phyloP scores from a whole-genome alignment of 1,139 yeast genomes.

The Suhomyces taliae region DNA sequence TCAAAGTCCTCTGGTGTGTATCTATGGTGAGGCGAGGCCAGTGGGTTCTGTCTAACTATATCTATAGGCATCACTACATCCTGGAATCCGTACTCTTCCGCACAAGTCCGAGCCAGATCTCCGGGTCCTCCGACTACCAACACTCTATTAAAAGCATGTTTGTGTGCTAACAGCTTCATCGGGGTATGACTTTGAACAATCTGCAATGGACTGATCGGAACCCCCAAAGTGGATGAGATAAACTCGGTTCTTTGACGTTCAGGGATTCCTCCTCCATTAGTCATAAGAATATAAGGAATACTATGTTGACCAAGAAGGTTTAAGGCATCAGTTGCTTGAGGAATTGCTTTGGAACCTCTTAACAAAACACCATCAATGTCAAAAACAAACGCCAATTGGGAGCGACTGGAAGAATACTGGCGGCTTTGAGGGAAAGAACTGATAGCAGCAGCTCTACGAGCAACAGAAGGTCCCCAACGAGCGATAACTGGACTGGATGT shows the following conservation, averaged over 20 bases:
- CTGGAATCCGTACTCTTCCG: constrained; percentile 74
- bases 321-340: constrained; percentile 67
- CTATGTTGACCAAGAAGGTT: constrained; percentile 50
- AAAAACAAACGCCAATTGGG: constrained; percentile 37
- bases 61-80: constrained; percentile 80
- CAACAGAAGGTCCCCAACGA: background rate
- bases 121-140: constrained; percentile 83
- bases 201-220: constrained; percentile 59
- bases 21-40: constrained; percentile 74
- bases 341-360: constrained; percentile 70
- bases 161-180: constrained; percentile 57
- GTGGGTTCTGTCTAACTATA: constrained; percentile 53
- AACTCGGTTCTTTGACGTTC: constrained; percentile 63
- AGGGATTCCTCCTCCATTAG: constrained; percentile 90
- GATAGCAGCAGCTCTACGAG: background rate
- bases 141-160: constrained; percentile 53
- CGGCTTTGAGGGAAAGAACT: background rate
- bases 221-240: constrained; percentile 51
- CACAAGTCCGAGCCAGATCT: constrained; percentile 70
- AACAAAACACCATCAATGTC: constrained; percentile 91
- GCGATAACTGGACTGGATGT: background rate
- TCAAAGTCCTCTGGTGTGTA: constrained; percentile 49
- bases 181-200: constrained; percentile 93
- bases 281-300: constrained; percentile 81
- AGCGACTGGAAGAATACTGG: constrained; percentile 1